Conservation (phyloP, 129 eudicot genomes). For the Ambrosia artemisiifolia region DNA sequence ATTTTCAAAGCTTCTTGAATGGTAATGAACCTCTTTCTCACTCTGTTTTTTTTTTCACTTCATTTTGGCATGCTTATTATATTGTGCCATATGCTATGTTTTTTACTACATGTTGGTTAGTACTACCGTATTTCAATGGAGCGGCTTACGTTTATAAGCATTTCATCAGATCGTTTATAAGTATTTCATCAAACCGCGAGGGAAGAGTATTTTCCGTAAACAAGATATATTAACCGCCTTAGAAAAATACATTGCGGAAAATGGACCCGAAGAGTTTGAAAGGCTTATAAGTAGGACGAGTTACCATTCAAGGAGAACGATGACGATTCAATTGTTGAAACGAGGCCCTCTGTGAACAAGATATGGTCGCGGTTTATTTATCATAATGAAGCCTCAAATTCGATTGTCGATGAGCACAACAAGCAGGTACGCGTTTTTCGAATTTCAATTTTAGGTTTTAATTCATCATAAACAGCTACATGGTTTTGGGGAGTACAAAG, state of each 20-base stretch:
- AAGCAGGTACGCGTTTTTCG: too few relatives aligned
- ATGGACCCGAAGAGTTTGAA: constrained; percentile 80
- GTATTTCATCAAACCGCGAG: constrained; percentile 68
- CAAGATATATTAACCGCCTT: constrained; percentile 71
- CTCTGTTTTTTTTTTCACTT: neutral
- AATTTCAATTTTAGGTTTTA: too few relatives aligned
- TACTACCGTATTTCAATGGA: constrained; percentile 77
- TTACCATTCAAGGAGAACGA: neutral
- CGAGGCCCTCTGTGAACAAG: too few relatives aligned
- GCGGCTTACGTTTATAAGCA: constrained; percentile 77
- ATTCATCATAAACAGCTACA: too few relatives aligned
- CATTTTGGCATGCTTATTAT: neutral
- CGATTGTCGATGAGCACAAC: too few relatives aligned
- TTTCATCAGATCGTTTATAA: constrained; percentile 79
- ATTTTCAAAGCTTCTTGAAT: constrained; percentile 72
- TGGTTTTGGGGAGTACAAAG: too few relatives aligned
- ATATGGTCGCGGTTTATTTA: too few relatives aligned
- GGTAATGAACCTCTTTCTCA: constrained; percentile 29
- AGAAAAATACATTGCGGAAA: constrained; percentile 72
- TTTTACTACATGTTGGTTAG: constrained; percentile 74
- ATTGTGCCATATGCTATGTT: constrained; percentile 49
- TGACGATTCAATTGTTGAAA: too few relatives aligned
- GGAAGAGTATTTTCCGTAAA: constrained; percentile 51
- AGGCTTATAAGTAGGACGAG: constrained; percentile 71
- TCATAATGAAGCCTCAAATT: too few relatives aligned